Evolutionary conservation across 768 basidiomycete species (phyloP).

Genomic region (Polyporus arcularius): DNA sequence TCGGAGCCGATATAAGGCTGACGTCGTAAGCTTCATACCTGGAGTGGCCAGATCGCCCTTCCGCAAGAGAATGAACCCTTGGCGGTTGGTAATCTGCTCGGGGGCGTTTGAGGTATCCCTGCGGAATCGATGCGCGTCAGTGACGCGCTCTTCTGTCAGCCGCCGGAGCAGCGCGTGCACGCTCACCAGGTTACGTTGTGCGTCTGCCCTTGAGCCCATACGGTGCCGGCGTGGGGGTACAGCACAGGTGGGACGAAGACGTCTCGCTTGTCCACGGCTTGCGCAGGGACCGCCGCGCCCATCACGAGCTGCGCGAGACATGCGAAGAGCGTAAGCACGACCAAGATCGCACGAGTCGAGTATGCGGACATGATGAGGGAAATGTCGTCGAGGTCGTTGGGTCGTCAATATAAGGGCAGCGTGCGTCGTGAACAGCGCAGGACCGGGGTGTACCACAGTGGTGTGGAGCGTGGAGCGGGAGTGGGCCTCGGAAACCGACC

Average conservation of each 20-base stretch:
- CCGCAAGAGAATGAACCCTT: constrained; percentile 16
- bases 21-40: constrained; percentile 19
- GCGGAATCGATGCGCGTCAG: neutral
- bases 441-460: no score
- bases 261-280: constrained; percentile 6
- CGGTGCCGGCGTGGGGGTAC: constrained; percentile 19
- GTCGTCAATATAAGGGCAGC: neutral
- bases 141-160: no score
- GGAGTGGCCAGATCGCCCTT: constrained; percentile 29
- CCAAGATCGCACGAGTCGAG: constrained; percentile 3
- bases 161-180: neutral
- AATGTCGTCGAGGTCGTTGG: neutral
- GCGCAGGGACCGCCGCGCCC: neutral
- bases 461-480: neutral
- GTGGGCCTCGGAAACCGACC: neutral
- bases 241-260: constrained; percentile 18
- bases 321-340: constrained; percentile 8
- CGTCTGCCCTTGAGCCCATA: constrained; percentile 15
- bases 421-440: neutral
- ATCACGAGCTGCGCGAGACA: constrained; percentile 3
- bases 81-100: constrained; percentile 38
- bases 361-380: neutral
- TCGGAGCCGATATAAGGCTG: no score
- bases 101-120: constrained; percentile 38
- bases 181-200: constrained; percentile 19